Base-by-base conservation (phyloP, 2,329 filamentous ascomycete species). In the Cladosporium sp. region DNA sequence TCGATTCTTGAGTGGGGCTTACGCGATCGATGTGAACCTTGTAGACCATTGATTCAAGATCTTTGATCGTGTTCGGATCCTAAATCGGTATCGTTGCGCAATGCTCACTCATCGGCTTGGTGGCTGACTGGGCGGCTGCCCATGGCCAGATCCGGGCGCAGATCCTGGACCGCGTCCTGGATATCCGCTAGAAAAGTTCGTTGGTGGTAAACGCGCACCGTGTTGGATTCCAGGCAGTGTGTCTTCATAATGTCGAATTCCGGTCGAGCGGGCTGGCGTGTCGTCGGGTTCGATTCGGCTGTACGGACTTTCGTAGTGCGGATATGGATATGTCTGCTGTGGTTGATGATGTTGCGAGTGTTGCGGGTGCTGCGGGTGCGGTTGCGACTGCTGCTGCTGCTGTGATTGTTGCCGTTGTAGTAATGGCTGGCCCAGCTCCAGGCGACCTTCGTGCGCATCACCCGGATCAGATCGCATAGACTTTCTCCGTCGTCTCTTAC, bases 221-320 rank as follows among this genome's bases (percentile, higher is more conserved):
- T 23, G 25, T 23, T 51, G 60, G 6, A 54, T 39, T 5, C 48
- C 60, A 46, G 49, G 49, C 21, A 63, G 36, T 49, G 60, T 46
- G 25, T 71, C 69, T 58, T 72, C 71, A 39, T 72, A 70, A 58
- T 73, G 71, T 46, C 73, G 72, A 54, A 71, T 62, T 18, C 71
- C 69, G 23, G 73, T 70, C 13, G 71, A 67, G 21, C 69, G 64
- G 8, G 71, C 73, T 28, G 73, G 71, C 8, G 69, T 70, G 30
- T 73, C 73, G 53, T 71, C 68, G 11, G 65, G 51, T 23, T 58
- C 64, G 18, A 66, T 63, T 59, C 68, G 62, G n/a, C 63, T 67
- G 56, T 73, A 74, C 1, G 73, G 70, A 2, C 72, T 72, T 49
- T 73, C 71, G 65, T 75, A 73, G 16, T 68, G 59, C 16, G 60